These are phyloP conservation scores for Drosera capensis DNA, from an alignment of 148 eudicot species.

Conservation along the genomic window DNA sequence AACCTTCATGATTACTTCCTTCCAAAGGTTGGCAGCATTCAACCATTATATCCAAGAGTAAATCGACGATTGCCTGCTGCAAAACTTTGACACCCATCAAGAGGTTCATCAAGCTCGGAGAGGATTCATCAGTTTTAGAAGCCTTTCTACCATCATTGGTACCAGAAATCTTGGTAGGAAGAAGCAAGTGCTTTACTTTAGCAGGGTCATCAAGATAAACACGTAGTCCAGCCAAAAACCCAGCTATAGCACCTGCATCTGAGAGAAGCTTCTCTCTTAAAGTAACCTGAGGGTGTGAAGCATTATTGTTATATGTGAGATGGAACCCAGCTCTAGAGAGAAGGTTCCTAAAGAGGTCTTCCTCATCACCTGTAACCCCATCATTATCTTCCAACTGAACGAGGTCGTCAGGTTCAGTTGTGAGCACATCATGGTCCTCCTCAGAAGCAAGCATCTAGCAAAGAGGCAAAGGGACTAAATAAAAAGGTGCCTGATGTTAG, in stretches of 20 bases:
- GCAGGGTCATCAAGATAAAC: neutral
- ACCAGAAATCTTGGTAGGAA: neutral
- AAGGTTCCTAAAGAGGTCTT: neutral
- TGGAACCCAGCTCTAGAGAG: neutral
- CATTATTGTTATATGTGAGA: no score
- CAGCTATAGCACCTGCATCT: neutral
- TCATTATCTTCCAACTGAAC: neutral
- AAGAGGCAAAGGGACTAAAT: neutral
- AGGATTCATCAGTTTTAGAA: neutral
- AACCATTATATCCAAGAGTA: neutral
- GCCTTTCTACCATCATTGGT: neutral
- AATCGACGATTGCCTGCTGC: neutral
- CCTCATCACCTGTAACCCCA: neutral
- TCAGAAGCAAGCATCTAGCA: neutral
- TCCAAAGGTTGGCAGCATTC: neutral
- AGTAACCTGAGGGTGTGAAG: neutral
- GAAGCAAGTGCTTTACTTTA: neutral
- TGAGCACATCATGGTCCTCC: neutral
- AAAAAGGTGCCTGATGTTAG: no score
- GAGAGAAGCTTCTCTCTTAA: neutral
- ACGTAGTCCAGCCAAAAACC: neutral
- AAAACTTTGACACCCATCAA: neutral
- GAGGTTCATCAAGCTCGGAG: neutral
- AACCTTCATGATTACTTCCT: neutral
- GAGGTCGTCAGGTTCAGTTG: neutral